A percentile compares a stretch with the other conserved stretches of the same genome.
Evolutionary conservation across 768 basidiomycete species (phyloP).

Genomic region (Sistotremastrum niveocremeum): DNA sequence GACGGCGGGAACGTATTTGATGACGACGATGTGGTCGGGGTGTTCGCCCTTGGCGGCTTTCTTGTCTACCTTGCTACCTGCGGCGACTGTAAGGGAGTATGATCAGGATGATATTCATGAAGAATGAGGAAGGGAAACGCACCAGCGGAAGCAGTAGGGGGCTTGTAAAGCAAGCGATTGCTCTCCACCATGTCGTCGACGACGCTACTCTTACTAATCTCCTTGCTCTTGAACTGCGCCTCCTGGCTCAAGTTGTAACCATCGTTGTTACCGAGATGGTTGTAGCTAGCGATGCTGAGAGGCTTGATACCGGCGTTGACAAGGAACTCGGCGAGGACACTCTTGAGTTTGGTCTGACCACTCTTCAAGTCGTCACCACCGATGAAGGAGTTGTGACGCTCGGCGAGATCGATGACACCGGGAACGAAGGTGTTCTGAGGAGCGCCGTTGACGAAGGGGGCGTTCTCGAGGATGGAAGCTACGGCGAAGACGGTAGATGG

Average conservation of each 20-base stretch:
- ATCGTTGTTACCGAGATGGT: constrained; percentile 98
- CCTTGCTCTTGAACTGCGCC: constrained; percentile 94
- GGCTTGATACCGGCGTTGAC: constrained; percentile 99
- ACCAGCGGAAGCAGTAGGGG: constrained; percentile 37
- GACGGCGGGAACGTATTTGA: constrained; percentile 93
- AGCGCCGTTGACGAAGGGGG: constrained; percentile 93
- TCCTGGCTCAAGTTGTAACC: constrained; percentile 85
- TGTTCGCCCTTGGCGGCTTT: constrained; percentile 79
- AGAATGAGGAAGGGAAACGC: not conserved
- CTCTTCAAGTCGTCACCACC: constrained; percentile 98
- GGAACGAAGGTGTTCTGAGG: constrained; percentile 99
- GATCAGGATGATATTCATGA: too few species aligned
- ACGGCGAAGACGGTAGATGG: constrained; percentile 94
- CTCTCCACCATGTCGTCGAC: constrained; percentile 97
- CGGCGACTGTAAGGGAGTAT: not conserved
- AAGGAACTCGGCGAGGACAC: constrained; percentile 93
- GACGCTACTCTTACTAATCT: constrained; percentile 93
- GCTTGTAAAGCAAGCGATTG: constrained; percentile 83
- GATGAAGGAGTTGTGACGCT: constrained; percentile 81
- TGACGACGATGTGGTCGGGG: constrained; percentile 93
- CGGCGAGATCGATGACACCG: constrained; percentile 85
- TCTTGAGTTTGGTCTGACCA: constrained; percentile 96
- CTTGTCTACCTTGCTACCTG: constrained; percentile 22
- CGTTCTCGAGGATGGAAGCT: constrained; percentile 87
- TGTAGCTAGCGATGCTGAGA: constrained; percentile 92